Evolutionary conservation across 257 asterid genomes (phyloP), one percentile per base, ranked within the genome.

Genomic region (Petrea volubilis): DNA sequence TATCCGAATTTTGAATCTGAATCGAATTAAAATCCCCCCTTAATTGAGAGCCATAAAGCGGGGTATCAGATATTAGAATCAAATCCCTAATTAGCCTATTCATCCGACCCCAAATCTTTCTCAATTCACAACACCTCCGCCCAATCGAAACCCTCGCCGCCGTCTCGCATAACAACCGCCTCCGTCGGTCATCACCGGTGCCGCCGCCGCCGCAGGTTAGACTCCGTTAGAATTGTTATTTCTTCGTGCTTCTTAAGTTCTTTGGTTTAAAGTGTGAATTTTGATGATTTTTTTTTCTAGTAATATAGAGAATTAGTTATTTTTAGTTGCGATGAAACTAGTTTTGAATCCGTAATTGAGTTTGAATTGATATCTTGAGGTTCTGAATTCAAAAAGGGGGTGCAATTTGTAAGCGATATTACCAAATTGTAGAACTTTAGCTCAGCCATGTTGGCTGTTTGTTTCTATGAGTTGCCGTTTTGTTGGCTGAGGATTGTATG

Each of bases 191-290:
- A 14, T 41, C 51, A 29, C 73, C 38, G 25, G 33, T 62, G 29
- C 24, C 38, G 25, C 43, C 68, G 29, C 24, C 40, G 68, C 68
- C 29, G 47, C 74, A 59, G 64, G 69, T 74, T 23, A 18, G 28
- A 14, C 43, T 44, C 13, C 3, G 12, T 23, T 43, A 11, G 18
- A 12, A 44, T 46, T 10, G 7, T 7, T 14, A 46, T 9, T 46
- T 3, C 13, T 53, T 55, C 43, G 5, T 33, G 24, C 7, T 0
- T 5, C 17, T 33, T 5, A 34, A 44, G 44, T 56, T 49, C 7
- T 34, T 18, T 20, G 27, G 27, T 1, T 61, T 36, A 6, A 38
- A 24, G 12, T 29, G 57, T 21, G 40, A 31, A 29, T 33, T 24
- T 49, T 20, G 1, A n/a, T n/a, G n/a, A n/a, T n/a, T 21, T 73